These are phyloP conservation scores for Globisporangium paddicum DNA, from an alignment of 352 stramenopile genomes.

Conservation along the genomic window DNA sequence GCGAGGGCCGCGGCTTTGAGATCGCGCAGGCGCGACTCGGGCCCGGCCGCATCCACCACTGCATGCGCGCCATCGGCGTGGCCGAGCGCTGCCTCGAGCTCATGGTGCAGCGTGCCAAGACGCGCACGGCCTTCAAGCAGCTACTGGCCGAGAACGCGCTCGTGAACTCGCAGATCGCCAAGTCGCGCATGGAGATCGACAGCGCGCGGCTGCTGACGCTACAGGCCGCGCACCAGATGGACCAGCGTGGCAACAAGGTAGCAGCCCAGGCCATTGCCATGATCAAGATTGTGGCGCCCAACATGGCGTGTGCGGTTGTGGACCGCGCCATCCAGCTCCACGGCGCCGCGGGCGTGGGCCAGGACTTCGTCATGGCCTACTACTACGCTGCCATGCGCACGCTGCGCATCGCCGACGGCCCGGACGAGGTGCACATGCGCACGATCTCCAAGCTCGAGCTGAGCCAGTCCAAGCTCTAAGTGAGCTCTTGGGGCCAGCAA, in stretches of 20 bases:
- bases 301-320: slow-evolving; percentile 84
- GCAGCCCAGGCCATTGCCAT: slow-evolving; percentile 92
- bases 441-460: slow-evolving; percentile 93
- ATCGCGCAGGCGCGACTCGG: slow-evolving; percentile 92
- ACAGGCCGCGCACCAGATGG: slow-evolving; percentile 88
- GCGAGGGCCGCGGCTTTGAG: slow-evolving; percentile 85
- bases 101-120: slow-evolving; percentile 87
- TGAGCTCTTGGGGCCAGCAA: background rate
- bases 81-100: slow-evolving; percentile 85
- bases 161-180: slow-evolving; percentile 81
- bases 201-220: slow-evolving; percentile 84
- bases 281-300: slow-evolving; percentile 96
- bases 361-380: slow-evolving; percentile 93
- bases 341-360: slow-evolving; percentile 77
- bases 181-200: slow-evolving; percentile 77
- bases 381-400: slow-evolving; percentile 90
- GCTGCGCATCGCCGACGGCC: slow-evolving; percentile 94
- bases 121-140: slow-evolving; percentile 93
- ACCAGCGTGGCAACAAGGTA: slow-evolving; percentile 79
- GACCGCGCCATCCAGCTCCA: slow-evolving; percentile 91
- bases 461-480: slow-evolving; percentile 44
- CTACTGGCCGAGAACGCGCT: slow-evolving; percentile 86
- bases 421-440: slow-evolving; percentile 95
- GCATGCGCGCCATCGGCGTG: slow-evolving; percentile 94
- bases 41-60: slow-evolving; percentile 96